A percentile compares a stretch with the other conserved stretches of the same genome.
phyloP scores from a whole-genome alignment of 2,329 filamentous ascomycete genomes.

The Pleomassaria siparia region DNA sequence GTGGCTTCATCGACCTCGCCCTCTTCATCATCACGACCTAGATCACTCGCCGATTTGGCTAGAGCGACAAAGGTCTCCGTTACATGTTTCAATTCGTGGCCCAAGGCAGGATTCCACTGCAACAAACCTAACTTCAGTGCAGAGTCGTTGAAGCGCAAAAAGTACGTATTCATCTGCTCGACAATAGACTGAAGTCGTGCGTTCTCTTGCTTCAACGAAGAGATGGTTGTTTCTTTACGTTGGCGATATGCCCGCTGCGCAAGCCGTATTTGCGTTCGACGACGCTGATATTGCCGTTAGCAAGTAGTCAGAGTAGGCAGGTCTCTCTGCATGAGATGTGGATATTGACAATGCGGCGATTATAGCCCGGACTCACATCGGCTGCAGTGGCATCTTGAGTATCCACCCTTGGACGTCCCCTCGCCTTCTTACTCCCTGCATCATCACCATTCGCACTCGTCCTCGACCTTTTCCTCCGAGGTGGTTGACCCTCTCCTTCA shows the following conservation, averaged over 20 bases:
- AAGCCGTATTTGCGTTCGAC: constrained; percentile 82
- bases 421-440: constrained; percentile 53
- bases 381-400: constrained; percentile 75
- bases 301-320: background rate
- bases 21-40: constrained; percentile 30
- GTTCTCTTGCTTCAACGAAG: constrained; percentile 70
- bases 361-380: constrained; percentile 76
- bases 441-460: constrained; percentile 25
- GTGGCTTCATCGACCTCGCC: constrained; percentile 38
- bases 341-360: constrained; percentile 5
- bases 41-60: constrained; percentile 48
- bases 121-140: constrained; percentile 61
- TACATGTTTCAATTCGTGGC: constrained; percentile 58
- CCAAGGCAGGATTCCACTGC: constrained; percentile 59
- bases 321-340: background rate
- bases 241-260: constrained; percentile 84
- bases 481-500: constrained; percentile 33
- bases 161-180: constrained; percentile 72
- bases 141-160: constrained; percentile 67
- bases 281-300: constrained; percentile 56
- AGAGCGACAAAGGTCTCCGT: constrained; percentile 62
- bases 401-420: constrained; percentile 75
- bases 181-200: constrained; percentile 68
- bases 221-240: constrained; percentile 81
- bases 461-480: constrained; percentile 35